Evolutionary conservation across 2,329 filamentous ascomycete species (phyloP), one percentile per base, ranked within the genome.

Genomic region (Pseudogymnoascus sp.): DNA sequence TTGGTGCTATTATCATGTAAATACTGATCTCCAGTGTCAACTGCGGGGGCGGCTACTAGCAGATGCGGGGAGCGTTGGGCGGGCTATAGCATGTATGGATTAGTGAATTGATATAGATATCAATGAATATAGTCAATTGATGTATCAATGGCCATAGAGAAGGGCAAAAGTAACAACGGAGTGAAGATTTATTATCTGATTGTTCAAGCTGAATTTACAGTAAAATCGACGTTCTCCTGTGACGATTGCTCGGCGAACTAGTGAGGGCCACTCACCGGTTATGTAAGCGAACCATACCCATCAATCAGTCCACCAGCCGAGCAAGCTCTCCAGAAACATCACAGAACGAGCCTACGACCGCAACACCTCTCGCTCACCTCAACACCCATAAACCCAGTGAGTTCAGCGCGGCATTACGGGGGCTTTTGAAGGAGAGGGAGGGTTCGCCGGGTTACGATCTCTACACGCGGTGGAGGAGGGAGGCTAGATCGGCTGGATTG

Each of bases 261-360:
- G 49, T 55, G 49, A 55, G 25, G 18, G 25, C 21, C 28, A 21
- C 49, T 55, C 49, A 21, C 49, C 28, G 49, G 49, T 55, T 55
- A 55, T 55, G 49, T 55, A 55, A 55, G 49, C 49, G 49, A 55
- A 28, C 28, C 28, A 55, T 55, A 33, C 49, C 49, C 49, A 55
- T 55, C 49, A 55, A 55, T 55, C 49, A 55, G 49, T 55, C 49
- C 49, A 55, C 49, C 28, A 55, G 28, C 49, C 49, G 49, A 55
- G 49, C 49, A 55, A 55, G 49, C 49, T 55, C 49, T 55, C 49
- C 49, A 55, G 49, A 55, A 55, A 55, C 49, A 55, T 55, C 49
- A 33, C 49, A 33, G 49, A 55, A 55, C 49, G 49, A n/a, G 49
- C 49, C 49, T 55, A 55, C 49, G 49, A 55, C 49, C 49, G 14